Evolutionary conservation across 257 asterid species (phyloP).

Genomic region (Lavandula angustifolia): DNA sequence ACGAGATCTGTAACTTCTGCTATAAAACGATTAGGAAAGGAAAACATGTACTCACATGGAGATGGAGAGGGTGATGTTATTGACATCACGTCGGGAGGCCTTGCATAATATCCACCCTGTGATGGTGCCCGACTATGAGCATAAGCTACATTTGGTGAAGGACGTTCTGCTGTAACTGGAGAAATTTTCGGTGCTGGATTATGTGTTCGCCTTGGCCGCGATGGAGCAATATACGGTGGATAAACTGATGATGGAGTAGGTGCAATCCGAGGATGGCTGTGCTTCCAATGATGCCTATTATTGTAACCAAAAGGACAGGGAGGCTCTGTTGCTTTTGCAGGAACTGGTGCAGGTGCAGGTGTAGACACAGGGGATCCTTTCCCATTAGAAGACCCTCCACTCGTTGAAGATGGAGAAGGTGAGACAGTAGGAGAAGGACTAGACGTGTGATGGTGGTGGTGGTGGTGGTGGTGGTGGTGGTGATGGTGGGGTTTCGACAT

Average conservation of each 20-base stretch:
- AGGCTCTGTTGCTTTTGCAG: constrained; percentile 50
- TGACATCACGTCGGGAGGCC: constrained; percentile 53
- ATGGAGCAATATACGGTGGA: constrained; percentile 56
- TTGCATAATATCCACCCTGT: constrained; percentile 42
- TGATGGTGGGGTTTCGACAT: constrained; percentile 47
- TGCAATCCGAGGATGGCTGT: constrained; percentile 42
- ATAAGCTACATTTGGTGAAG: constrained; percentile 51
- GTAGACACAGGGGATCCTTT: constrained; percentile 41
- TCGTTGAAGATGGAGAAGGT: constrained; percentile 57
- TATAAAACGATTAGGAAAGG: not conserved
- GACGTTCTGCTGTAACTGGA: constrained; percentile 51
- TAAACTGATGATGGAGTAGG: constrained; percentile 58
- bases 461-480: constrained; percentile 49
- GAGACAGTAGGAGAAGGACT: constrained; percentile 56
- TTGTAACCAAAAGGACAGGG: constrained; percentile 58
- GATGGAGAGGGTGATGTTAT: constrained; percentile 59
- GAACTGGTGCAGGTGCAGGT: constrained; percentile 55
- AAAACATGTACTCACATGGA: constrained; percentile 61
- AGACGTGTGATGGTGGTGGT: constrained; percentile 43
- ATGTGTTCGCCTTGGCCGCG: constrained; percentile 41
- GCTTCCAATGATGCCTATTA: constrained; percentile 52
- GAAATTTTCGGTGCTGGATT: constrained; percentile 39
- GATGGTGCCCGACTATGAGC: constrained; percentile 64
- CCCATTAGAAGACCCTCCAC: constrained; percentile 36
- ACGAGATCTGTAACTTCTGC: not conserved